Evolutionary conservation across 1,284 basidiomycete species (phyloP).

Genomic region (Ganoderma boninense): DNA sequence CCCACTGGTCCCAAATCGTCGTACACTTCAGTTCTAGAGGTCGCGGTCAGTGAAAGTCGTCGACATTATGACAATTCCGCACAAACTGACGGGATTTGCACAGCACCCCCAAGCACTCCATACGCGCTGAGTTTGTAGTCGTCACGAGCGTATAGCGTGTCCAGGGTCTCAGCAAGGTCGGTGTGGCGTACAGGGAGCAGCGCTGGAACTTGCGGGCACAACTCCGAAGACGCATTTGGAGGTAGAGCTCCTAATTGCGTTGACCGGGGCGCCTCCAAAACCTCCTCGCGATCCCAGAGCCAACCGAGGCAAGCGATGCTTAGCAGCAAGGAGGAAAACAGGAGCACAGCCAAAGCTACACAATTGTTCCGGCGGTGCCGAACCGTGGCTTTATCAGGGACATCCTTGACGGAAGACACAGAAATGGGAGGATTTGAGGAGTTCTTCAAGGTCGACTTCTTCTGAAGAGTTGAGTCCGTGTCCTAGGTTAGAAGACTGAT

Average conservation of each 20-base stretch:
- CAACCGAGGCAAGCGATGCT: neutral
- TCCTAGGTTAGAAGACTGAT: neutral
- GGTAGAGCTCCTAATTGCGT: constrained; percentile 13
- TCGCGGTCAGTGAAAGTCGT: neutral
- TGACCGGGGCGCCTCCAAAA: neutral
- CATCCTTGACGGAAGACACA: neutral
- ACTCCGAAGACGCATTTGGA: constrained; percentile 17
- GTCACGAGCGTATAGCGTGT: constrained; percentile 15
- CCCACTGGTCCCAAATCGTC: constrained; percentile 43
- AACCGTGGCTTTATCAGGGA: neutral
- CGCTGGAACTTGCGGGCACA: constrained; percentile 22
- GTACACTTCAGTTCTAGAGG: constrained; percentile 39
- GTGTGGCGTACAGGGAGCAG: constrained; percentile 21
- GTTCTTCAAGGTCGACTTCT: neutral
- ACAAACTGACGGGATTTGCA: constrained; percentile 35
- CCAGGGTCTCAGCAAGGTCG: constrained; percentile 7
- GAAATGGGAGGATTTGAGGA: neutral
- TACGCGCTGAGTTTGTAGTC: constrained; percentile 29
- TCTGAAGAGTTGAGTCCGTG: neutral
- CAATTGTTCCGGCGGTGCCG: neutral
- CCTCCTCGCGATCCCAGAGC: neutral
- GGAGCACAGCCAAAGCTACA: neutral
- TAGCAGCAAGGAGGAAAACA: neutral
- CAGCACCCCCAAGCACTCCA: constrained; percentile 29
- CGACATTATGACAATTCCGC: neutral